Evolutionary conservation across 2,329 filamentous ascomycete genomes (phyloP), one percentile per base, ranked within the genome.

Genomic region (Exserohilum turcica): DNA sequence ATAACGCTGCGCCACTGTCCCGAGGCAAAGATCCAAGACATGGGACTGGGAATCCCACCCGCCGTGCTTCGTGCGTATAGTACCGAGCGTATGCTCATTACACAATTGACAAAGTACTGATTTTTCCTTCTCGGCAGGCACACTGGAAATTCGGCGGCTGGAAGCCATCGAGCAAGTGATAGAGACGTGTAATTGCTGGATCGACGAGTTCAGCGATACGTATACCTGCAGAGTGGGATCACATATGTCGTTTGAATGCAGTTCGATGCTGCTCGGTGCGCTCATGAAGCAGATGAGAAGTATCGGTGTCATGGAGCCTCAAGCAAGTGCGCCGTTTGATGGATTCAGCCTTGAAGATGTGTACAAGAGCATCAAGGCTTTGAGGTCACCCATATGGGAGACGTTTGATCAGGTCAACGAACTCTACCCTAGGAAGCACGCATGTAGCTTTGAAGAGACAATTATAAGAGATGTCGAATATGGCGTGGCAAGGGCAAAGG

Each of bases 201-300:
- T 37, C 9, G 31, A 43, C 10, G 35, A 43, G 6, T 38, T 43
- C 18, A 37, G 39, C 13, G 32, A 29, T 5, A 8, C 8, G 1
- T 50, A 32, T 10, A 35, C 12, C 2, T 60, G 50, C 16, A 29
- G n/a, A 9, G 13, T 28, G 0, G 15, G 42, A 2, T 1, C 13
- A 7, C 8, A 40, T 6, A 6, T 37, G 4, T 58, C 49, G 0
- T 57, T 57, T 19, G 10, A 53, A 29, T 65, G 63, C 16, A 52
- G 57, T 18, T 55, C 56, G 2, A 50, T 64, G 2, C 45, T 67
- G 9, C 47, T 61, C 16, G 64, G 64, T 5, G 56, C 58, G 8
- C 53, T 67, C n/a, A 59, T 47, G 12, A 63, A 56, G 39, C 45
- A 56, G 16, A 56, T 66, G 55, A 15, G 56, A n/a, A 18, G 19